Percentiles rank a stretch among this genome's conserved stretches.
Evolutionary conservation across 2,329 filamentous ascomycete genomes (phyloP).

Genomic region (Colletotrichum salicis): DNA sequence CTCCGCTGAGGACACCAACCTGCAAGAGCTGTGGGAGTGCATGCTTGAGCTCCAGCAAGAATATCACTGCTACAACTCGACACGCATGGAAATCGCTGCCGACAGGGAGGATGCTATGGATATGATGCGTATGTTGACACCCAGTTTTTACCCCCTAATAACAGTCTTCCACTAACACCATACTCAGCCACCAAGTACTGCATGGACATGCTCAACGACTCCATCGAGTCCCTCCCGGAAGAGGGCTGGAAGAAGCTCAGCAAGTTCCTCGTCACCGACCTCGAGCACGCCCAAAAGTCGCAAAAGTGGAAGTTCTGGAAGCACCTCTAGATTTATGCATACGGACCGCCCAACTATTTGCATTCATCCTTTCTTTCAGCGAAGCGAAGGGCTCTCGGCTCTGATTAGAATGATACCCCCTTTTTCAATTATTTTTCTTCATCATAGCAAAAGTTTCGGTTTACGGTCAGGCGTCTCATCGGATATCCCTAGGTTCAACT

Average conservation of each 20-base stretch:
- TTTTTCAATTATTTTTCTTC: not conserved
- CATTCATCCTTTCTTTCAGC: conserved; percentile 12
- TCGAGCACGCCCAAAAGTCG: conserved; percentile 19
- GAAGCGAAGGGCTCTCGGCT: conserved; percentile 11
- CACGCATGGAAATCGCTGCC: conserved; percentile 37
- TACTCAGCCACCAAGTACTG: conserved; percentile 38
- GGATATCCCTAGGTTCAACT: not conserved
- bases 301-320: conserved; percentile 40
- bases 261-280: conserved; percentile 33
- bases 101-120: conserved; percentile 32
- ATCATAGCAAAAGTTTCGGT: conserved; percentile 10
- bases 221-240: conserved; percentile 38
- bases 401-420: conserved; percentile 35
- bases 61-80: conserved; percentile 38
- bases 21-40: conserved; percentile 35
- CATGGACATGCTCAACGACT: conserved; percentile 40
- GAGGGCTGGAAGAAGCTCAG: conserved; percentile 38
- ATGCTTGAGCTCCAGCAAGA: conserved; percentile 36
- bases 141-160: too few species aligned
- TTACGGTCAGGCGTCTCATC: not conserved
- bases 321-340: conserved; percentile 6
- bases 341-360: not conserved
- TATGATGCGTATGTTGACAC: conserved; percentile 35
- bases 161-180: not conserved
- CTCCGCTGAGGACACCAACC: conserved; percentile 25